phyloP scores from a whole-genome alignment of 2,329 filamentous ascomycete genomes.

The Colletotrichum sublineola region DNA sequence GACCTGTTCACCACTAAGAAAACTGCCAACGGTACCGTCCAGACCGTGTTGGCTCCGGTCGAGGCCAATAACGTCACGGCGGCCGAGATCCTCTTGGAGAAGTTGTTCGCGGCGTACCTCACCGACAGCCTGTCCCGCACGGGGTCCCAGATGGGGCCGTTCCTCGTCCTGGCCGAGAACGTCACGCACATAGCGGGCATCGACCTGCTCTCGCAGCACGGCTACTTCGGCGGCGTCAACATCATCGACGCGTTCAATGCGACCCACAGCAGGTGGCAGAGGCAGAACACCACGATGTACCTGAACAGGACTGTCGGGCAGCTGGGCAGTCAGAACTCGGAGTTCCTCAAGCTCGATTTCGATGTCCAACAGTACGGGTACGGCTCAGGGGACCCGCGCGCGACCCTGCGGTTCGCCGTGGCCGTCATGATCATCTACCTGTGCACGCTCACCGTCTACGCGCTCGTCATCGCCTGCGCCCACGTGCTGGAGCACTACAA shows the following conservation, averaged over 20 bases:
- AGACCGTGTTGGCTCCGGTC: neutral
- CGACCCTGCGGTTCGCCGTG: conserved; percentile 6
- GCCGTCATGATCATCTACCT: conserved; percentile 15
- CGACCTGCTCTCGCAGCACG: conserved; percentile 8
- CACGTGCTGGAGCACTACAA: conserved; percentile 5
- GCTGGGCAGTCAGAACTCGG: neutral
- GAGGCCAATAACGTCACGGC: neutral
- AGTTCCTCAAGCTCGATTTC: neutral
- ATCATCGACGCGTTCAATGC: neutral
- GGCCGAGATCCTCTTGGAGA: neutral
- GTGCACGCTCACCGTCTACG: neutral
- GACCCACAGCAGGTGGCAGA: neutral
- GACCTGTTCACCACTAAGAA: neutral
- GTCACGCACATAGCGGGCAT: neutral
- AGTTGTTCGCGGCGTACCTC: conserved; percentile 2
- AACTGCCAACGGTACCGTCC: neutral
- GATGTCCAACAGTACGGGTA: neutral
- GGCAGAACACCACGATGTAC: neutral
- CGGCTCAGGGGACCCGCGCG: conserved; percentile 2
- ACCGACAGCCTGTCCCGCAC: neutral
- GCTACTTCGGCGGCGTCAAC: conserved; percentile 9
- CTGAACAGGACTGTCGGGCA: neutral
- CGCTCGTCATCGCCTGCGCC: neutral
- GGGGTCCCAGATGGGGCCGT: neutral
- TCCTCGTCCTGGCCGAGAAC: neutral